Evolutionary conservation across 306 rosid species (phyloP).

Genomic region (Medicago truncatula): MtrunA17r5.0-ANR NC_053044.1:31891501-31892000

Average conservation of each 20-base stretch:
- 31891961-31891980: conserved; percentile 43
- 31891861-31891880: conserved; percentile 26
- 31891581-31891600: conserved; percentile 28
- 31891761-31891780: not conserved
- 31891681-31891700: conserved; percentile 25
- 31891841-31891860: conserved; percentile 5
- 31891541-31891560: not conserved
- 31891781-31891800: conserved; percentile 24
- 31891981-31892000: conserved; percentile 58
- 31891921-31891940: conserved; percentile 58
- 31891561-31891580: conserved; percentile 23
- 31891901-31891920: conserved; percentile 46
- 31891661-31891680: conserved; percentile 20
- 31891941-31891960: conserved; percentile 49
- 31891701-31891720: conserved; percentile 5
- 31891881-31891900: conserved; percentile 9
- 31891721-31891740: conserved; percentile 17
- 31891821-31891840: conserved; percentile 30
- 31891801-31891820: conserved; percentile 14
- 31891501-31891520: too few relatives aligned
- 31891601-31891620: not conserved
- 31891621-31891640: conserved; percentile 23
- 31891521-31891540: not conserved
- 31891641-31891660: conserved; percentile 19
- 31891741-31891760: not conserved